Evolutionary conservation across 768 basidiomycete species (phyloP).

Genomic region (Scleroderma bovista): DNA sequence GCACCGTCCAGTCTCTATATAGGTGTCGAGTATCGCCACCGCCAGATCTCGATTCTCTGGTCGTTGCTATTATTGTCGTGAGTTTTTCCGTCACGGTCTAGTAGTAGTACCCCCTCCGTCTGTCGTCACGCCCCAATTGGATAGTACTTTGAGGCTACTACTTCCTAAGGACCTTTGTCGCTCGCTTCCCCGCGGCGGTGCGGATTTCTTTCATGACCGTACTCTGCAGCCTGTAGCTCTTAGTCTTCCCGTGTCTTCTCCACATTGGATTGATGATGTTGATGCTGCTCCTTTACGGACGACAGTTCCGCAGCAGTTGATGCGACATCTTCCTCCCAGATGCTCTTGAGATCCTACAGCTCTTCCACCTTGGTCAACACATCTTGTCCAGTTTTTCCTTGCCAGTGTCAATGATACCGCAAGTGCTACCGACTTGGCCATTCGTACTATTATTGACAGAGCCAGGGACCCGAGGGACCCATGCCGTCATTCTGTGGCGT

Average conservation of each 20-base stretch:
- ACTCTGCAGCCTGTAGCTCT: conserved; percentile 89
- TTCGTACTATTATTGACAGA: conserved; percentile 84
- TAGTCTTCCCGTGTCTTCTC: conserved; percentile 99
- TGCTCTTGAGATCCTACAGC: conserved; percentile 76
- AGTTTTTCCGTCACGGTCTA: too few species aligned
- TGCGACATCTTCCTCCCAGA: conserved; percentile 70
- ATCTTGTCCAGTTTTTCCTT: conserved; percentile 94
- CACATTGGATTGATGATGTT: conserved; percentile 91
- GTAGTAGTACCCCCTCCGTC: too few species aligned
- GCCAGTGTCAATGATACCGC: conserved; percentile 85
- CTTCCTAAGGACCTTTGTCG: too few species aligned
- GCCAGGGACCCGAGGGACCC: too few species aligned
- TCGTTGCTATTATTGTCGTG: too few species aligned
- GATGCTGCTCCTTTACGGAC: conserved; percentile 77
- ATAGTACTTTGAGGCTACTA: too few species aligned
- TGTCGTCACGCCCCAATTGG: too few species aligned
- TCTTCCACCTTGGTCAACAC: conserved; percentile 91
- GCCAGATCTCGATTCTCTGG: too few species aligned
- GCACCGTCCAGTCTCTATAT: too few species aligned
- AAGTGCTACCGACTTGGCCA: conserved; percentile 75
- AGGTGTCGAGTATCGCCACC: too few species aligned
- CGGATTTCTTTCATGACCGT: conserved; percentile 94
- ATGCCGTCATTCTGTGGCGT: too few species aligned
- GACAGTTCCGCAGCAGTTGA: conserved; percentile 63
- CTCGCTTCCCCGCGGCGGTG: too few species aligned